Base-by-base conservation (phyloP, 495 filamentous ascomycete species). In the Terfezia claveryi region DNA sequence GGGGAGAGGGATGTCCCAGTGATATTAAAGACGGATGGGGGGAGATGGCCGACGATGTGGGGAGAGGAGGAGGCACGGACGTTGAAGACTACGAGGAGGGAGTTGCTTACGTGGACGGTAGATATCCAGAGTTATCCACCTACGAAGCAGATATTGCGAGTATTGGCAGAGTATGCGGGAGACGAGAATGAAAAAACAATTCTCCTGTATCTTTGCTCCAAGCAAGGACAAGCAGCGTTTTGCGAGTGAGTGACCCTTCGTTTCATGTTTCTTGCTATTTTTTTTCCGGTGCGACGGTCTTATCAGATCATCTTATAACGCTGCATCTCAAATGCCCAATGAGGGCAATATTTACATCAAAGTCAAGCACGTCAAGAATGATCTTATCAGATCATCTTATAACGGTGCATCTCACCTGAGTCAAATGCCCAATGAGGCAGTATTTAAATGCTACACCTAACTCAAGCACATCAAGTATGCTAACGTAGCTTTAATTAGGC, bases 41-140 rank as follows among this genome's bases (percentile, higher is more conserved):
- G 92, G 14, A 74, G 91, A 9, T 98, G 91, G 91, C 91, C 91
- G 2, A 96, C 91, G 10, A 91, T 98, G 50, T 98, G 92, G 91
- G 89, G 88, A 20, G 83, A 91, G n/a, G 88, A 95, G 36, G 63
- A 84, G 62, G 67, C 89, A 1, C 75, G 92, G 44, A 80, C 88
- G 59, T 68, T 98, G 20, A 73, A 84, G 51, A 94, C 89, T 1
- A 95, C 89, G 1, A 78, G 91, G 12, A 74, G 91, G 10, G 91
- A 94, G 66, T 72, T 98, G 16, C 72, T 98, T 27, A 94, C 82
- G 52, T 98, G 91, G 91, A 94, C 87, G 66, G 79, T 82, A 12
- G 91, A 98, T 66, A 77, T 96, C 52, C 88, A 95, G 67, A 89
- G 83, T 55, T 85, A 87, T 58, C 78, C 91, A 9, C 91, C 92